These are phyloP conservation scores for Clavariopsis aquatica DNA, from an alignment of 495 filamentous ascomycete genomes.

Conservation along the genomic window DNA sequence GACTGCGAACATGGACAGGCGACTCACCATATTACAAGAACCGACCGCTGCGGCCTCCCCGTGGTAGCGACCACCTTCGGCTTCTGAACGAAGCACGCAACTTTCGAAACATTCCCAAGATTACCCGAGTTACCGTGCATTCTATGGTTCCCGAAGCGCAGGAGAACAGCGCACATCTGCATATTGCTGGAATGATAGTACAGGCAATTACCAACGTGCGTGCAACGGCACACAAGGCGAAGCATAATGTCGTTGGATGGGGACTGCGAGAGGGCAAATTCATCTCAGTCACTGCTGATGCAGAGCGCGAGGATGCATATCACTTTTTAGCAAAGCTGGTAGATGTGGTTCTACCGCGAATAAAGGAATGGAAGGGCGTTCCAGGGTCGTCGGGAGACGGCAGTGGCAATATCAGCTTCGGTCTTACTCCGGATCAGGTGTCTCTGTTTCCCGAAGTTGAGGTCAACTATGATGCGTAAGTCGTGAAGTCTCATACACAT, in stretches of 20 bases:
- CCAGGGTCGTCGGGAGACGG: constrained; percentile 75
- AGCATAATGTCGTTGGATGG: constrained; percentile 66
- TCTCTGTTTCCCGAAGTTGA: constrained; percentile 90
- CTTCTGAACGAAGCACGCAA: constrained; percentile 75
- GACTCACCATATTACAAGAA: constrained; percentile 92
- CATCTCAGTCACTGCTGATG: constrained; percentile 65
- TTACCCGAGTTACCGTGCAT: constrained; percentile 79
- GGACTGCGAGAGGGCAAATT: constrained; percentile 58
- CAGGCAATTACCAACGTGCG: constrained; percentile 84
- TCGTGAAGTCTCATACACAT: constrained; percentile 28
- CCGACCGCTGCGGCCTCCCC: constrained; percentile 76
- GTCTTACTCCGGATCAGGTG: constrained; percentile 69
- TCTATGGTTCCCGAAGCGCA: constrained; percentile 64
- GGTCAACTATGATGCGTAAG: constrained; percentile 85
- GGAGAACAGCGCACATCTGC: constrained; percentile 66
- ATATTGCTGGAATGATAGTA: constrained; percentile 78
- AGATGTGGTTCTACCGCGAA: constrained; percentile 84
- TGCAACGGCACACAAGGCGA: constrained; percentile 66
- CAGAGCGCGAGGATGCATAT: constrained; percentile 78
- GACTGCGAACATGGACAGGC: constrained; percentile 72
- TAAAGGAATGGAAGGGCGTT: constrained; percentile 92
- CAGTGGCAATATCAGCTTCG: constrained; percentile 82
- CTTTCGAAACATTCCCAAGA: constrained; percentile 81
- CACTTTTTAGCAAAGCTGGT: constrained; percentile 84
- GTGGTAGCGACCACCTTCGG: constrained; percentile 67